phyloP scores from a whole-genome alignment of 805 yeast species.

The Candida coquimbonensis region DNA sequence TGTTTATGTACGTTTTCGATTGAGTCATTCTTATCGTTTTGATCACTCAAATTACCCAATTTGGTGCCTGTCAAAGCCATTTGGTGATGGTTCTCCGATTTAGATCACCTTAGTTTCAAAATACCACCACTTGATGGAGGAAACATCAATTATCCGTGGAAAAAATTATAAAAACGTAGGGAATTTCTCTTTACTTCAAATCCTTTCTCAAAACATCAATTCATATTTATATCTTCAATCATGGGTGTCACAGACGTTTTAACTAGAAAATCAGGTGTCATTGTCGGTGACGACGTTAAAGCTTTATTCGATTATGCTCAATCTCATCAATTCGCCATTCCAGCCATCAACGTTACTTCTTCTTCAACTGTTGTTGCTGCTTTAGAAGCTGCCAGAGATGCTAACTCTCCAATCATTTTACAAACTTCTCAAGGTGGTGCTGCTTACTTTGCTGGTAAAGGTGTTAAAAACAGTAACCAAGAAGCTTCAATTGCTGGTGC shows the following conservation, averaged over 20 bases:
- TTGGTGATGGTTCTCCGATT: neutral
- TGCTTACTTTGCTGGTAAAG: slow-evolving; percentile 99
- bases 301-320: slow-evolving; percentile 87
- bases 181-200: neutral
- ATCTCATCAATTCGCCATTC: slow-evolving; percentile 90
- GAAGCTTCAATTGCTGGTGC: slow-evolving; percentile 91
- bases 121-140: slow-evolving; percentile 2
- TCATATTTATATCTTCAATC: slow-evolving; percentile 5
- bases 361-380: slow-evolving; percentile 97
- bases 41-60: too few relatives aligned
- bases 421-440: slow-evolving; percentile 99
- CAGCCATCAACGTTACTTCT: slow-evolving; percentile 97
- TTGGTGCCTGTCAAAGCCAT: neutral
- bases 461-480: slow-evolving; percentile 90
- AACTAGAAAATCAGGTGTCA: slow-evolving; percentile 92
- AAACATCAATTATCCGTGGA: neutral
- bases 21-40: too few relatives aligned
- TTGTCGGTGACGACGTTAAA: slow-evolving; percentile 94
- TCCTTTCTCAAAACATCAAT: neutral
- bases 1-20: too few relatives aligned
- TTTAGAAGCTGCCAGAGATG: slow-evolving; percentile 94
- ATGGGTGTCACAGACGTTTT: slow-evolving; percentile 71
- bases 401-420: slow-evolving; percentile 88
- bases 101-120: neutral
- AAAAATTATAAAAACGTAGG: neutral